Base-by-base conservation (phyloP, 192 early-diverging fungal species). In the Phlyctochytrium arcticum region DNA sequence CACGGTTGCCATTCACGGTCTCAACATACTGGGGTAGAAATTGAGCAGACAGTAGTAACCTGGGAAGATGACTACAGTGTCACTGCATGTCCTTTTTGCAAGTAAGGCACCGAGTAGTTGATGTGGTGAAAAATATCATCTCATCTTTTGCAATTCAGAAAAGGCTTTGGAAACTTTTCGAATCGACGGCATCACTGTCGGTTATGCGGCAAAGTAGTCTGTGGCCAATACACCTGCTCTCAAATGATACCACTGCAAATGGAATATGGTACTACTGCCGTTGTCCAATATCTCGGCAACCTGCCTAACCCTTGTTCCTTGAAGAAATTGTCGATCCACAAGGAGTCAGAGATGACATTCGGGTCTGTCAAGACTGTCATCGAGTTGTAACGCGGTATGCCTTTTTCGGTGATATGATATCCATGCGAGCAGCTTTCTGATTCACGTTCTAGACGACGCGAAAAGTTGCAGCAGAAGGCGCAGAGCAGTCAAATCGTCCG, bases 121-220 rank as follows among this genome's bases (percentile, higher is more conserved):
- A 2, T 54, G 61, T n/a, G 1, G 39, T 9, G 67, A 34, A 2
- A n/a, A 2, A 17, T 10, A 12, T 8, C 12, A 8, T n/a, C n/a
- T n/a, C n/a, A n/a, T n/a, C n/a, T n/a, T n/a, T n/a, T n/a, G n/a
- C n/a, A n/a, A n/a, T n/a, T 53, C 48, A 76, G 72, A 9, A 32
- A 63, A 2, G 23, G 57, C n/a, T 76, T 79, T 36, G 67, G 61
- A n/a, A 59, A 57, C 29, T 32, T 75, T 5, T 57, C 60, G 57
- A 73, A 71, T 33, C 72, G 81, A 10, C 69, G 74, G 26, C 81
- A 83, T 54, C 81, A 83, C 50, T 83, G 81, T 60, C 74, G 81
- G 36, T 53, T 83, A 35, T 83, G 81, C 49, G 81, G 81, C 3
- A 49, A 69, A 6, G 69, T 83, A 15, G 67, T 83, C 0, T 83